Percentiles rank a stretch among this genome's conserved stretches.
These are phyloP conservation scores for Yarrowia sp. DNA, from an alignment of 805 yeast genomes.

Conservation along the genomic window DNA sequence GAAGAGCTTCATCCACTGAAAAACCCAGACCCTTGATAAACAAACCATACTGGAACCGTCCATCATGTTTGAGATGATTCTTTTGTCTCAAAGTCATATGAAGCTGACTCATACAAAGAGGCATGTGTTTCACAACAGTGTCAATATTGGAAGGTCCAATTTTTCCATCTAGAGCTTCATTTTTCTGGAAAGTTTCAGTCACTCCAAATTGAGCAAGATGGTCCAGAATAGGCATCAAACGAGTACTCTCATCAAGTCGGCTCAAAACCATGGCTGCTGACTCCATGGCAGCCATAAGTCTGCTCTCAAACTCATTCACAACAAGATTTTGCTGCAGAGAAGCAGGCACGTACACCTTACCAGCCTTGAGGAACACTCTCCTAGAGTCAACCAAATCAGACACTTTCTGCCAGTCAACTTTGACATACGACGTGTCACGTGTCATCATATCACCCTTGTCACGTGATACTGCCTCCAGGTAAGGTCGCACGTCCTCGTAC, in stretches of 20 bases:
- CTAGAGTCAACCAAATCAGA: conserved; percentile 74
- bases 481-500: conserved; percentile 50
- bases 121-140: conserved; percentile 63
- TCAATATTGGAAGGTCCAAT: conserved; percentile 64
- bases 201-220: conserved; percentile 55
- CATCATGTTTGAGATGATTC: conserved; percentile 77
- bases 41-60: conserved; percentile 79
- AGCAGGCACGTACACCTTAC: conserved; percentile 82
- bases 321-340: conserved; percentile 72
- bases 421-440: conserved; percentile 50
- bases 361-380: conserved; percentile 61
- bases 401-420: conserved; percentile 84
- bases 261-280: conserved; percentile 76
- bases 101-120: conserved; percentile 73
- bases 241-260: conserved; percentile 84
- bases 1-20: conserved; percentile 79
- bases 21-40: conserved; percentile 90
- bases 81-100: conserved; percentile 57
- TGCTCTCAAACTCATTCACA: conserved; percentile 61
- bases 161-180: conserved; percentile 42
- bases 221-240: conserved; percentile 78
- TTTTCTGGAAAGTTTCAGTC: conserved; percentile 35
- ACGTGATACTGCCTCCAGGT: conserved; percentile 51
- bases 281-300: conserved; percentile 52
- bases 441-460: neutral